Conservation (phyloP, 2,329 filamentous ascomycete species). For the Aspergillus clavatus region DNA sequence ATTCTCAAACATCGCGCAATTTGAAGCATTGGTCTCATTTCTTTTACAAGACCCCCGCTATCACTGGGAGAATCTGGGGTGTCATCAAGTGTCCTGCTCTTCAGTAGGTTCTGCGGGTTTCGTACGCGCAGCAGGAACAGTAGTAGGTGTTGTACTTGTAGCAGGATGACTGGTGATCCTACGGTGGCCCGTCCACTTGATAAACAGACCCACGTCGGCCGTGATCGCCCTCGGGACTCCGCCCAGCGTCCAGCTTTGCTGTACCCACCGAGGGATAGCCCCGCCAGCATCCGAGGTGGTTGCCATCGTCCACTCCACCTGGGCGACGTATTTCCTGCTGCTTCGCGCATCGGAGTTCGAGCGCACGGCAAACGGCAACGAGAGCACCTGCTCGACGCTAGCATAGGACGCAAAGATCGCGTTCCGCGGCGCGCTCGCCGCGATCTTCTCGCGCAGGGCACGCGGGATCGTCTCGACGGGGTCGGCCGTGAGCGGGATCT, state of each 20-base stretch:
- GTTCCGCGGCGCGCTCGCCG: constrained; percentile 19
- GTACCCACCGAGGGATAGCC: constrained; percentile 34
- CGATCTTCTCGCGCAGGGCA: constrained; percentile 18
- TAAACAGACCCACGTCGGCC: constrained; percentile 37
- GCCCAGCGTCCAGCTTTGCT: constrained; percentile 34
- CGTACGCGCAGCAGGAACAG: too few species aligned
- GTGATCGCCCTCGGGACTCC: constrained; percentile 36
- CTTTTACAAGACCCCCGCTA: too few species aligned
- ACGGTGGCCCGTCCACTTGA: constrained; percentile 27
- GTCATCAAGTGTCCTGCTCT: too few species aligned
- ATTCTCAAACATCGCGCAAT: too few species aligned
- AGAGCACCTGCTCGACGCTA: constrained; percentile 30
- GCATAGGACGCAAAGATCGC: constrained; percentile 32
- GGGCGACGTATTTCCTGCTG: neutral
- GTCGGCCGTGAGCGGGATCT: constrained; percentile 25
- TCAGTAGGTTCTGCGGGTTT: too few species aligned
- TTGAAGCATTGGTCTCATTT: too few species aligned
- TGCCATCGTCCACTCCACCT: constrained; percentile 34
- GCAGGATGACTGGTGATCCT: constrained; percentile 8
- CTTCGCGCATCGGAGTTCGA: neutral
- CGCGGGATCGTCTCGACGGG: constrained; percentile 13
- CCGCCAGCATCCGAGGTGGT: constrained; percentile 36
- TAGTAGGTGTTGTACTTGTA: too few species aligned
- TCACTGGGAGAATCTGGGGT: too few species aligned
- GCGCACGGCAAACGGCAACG: constrained; percentile 1